These are phyloP conservation scores for Quercus gilva DNA, from an alignment of 306 rosid genomes.

Conservation along the genomic window DNA sequence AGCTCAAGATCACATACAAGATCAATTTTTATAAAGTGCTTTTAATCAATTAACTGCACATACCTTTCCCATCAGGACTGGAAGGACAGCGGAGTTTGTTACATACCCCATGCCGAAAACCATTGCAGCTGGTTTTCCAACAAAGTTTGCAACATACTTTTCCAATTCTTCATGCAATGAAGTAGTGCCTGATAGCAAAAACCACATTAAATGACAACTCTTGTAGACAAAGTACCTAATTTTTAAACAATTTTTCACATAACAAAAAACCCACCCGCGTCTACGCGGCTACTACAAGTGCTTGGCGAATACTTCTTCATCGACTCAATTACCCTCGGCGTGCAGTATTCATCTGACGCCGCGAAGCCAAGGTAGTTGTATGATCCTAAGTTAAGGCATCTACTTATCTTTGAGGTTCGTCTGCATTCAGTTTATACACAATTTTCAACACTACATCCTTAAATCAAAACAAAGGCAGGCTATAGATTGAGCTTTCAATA, in stretches of 20 bases:
- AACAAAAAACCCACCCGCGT: constrained; percentile 54
- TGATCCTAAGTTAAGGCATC: constrained; percentile 88
- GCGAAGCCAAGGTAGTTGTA: constrained; percentile 93
- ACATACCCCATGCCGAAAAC: constrained; percentile 92
- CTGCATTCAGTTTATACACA: constrained; percentile 32
- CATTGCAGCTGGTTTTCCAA: constrained; percentile 71
- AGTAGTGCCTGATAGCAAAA: constrained; percentile 52
- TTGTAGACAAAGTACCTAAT: background rate
- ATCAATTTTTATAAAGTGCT: background rate
- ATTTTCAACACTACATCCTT: too few species aligned
- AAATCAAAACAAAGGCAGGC: background rate
- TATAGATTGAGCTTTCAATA: too few species aligned
- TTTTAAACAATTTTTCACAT: background rate
- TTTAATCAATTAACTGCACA: background rate
- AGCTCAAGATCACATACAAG: background rate
- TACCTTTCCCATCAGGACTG: constrained; percentile 74
- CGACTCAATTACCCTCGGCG: constrained; percentile 71
- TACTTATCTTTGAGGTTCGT: constrained; percentile 52
- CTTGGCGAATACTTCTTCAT: constrained; percentile 72
- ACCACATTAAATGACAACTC: constrained; percentile 6
- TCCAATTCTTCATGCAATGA: constrained; percentile 63
- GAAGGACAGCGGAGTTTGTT: constrained; percentile 85
- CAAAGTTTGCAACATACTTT: constrained; percentile 60
- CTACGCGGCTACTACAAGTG: constrained; percentile 82
- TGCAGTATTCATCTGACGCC: constrained; percentile 84